Evolutionary conservation across 129 eudicot species (phyloP).

Genomic region (Lactuca saligna): DNA sequence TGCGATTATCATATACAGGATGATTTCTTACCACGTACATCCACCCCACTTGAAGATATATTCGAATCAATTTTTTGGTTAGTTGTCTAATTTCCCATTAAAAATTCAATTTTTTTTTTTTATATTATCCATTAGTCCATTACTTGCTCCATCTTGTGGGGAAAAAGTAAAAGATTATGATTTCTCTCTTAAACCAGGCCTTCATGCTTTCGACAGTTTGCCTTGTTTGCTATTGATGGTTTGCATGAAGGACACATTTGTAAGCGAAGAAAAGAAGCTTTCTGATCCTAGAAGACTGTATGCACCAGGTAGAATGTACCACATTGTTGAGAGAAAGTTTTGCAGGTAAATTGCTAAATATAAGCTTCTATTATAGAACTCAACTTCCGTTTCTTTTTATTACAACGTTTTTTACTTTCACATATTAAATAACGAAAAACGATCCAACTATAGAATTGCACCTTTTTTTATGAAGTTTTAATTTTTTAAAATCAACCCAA

Average conservation of each 20-base stretch:
- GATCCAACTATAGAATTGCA: too few relatives aligned
- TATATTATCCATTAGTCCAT: neutral
- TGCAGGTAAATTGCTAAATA: conserved; percentile 54
- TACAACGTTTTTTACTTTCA: too few relatives aligned
- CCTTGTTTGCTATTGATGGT: conserved; percentile 68
- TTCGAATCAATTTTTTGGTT: conserved; percentile 80
- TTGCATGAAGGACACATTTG: conserved; percentile 81
- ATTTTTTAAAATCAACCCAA: too few relatives aligned
- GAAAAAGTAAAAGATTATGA: conserved; percentile 28
- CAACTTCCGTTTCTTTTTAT: too few relatives aligned
- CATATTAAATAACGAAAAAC: too few relatives aligned
- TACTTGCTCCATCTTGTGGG: conserved; percentile 22
- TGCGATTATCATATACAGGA: conserved; percentile 46
- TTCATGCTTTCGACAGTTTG: conserved; percentile 78
- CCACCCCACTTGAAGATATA: conserved; percentile 77
- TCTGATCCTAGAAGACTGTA: conserved; percentile 74
- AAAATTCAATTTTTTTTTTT: neutral
- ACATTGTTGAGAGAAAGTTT: conserved; percentile 74
- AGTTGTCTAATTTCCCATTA: conserved; percentile 22
- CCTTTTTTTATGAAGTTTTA: too few relatives aligned
- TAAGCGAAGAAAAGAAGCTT: conserved; percentile 63
- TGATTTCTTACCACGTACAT: conserved; percentile 83
- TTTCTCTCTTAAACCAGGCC: conserved; percentile 44
- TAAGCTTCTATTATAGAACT: too few relatives aligned
- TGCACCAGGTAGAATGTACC: conserved; percentile 88